Evolutionary conservation across 1,284 basidiomycete genomes (phyloP), one percentile per base, ranked within the genome.

Genomic region (Cutaneotrichosporon sp.): DNA sequence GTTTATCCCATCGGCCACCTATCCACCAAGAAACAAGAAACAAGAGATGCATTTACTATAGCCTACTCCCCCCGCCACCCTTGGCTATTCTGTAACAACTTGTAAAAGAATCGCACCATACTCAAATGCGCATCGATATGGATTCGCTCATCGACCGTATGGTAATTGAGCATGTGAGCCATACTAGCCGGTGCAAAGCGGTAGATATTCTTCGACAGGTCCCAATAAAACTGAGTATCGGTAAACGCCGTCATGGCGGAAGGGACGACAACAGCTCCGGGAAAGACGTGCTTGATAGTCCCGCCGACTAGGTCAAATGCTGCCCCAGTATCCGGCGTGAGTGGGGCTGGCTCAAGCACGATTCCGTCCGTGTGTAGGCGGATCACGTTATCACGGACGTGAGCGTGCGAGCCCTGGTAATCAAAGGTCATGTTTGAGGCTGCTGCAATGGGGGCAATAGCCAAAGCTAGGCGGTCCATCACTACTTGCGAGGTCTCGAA

Each of bases 81-180:
- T 10, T 56, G 36, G 6, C 57, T 60, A 38, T 70, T 70, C 34
- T 58, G 42, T 5, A 70, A 58, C 2, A 70, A 52, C 47, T 64
- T 70, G 61, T 70, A 62, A 60, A 66, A 70, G 65, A 67, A 70
- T 5, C 61, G 52, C 21, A 65, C 65, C 6, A 67, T 64, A 1
- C 65, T 65, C 31, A 73, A 49, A 46, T 72, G 70, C 11, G 72
- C 70, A 26, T 70, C 63, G 38, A 70, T 59, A 52, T 69, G 63
- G 46, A 70, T 69, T 0, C 64, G n/a, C 63, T 73, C 72, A 51
- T 73, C 60, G 47, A 72, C 70, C 26, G 70, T 72, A 52, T 72
- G 71, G 42, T 61, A 62, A 56, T 67, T 66, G 30, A 62, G 32
- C 16, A 66, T 57, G 6, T 61, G 52, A 9, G 58, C 50, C 30